Evolutionary conservation across 2,329 filamentous ascomycete species (phyloP).

Genomic region (Calonectria crousiana): DNA sequence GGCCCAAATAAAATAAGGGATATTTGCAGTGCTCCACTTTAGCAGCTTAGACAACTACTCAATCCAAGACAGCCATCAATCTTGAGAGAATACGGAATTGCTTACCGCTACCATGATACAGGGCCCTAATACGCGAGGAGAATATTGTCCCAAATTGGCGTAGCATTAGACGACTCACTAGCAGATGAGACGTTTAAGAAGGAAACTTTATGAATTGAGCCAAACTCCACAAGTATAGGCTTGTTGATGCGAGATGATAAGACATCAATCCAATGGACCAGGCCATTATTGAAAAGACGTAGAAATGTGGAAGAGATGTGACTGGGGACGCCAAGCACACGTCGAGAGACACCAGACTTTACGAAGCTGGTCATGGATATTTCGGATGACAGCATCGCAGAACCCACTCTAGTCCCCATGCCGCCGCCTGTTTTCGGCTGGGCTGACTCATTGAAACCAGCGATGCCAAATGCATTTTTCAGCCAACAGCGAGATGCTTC

Average conservation of each 20-base stretch:
- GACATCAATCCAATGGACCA: background rate
- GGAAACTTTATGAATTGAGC: background rate
- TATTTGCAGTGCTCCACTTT: conserved; percentile 29
- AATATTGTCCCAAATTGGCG: background rate
- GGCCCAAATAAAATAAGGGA: conserved; percentile 36
- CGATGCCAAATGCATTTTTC: background rate
- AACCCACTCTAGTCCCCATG: background rate
- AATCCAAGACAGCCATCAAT: background rate
- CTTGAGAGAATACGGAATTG: background rate
- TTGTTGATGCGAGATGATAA: background rate
- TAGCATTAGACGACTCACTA: background rate
- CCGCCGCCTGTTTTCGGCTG: background rate
- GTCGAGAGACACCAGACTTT: background rate
- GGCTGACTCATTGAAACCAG: background rate
- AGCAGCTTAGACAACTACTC: background rate
- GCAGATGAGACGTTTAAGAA: background rate
- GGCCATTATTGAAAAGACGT: background rate
- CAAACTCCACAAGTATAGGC: background rate
- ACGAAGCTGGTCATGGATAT: background rate
- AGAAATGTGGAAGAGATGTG: background rate
- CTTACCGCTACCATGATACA: background rate
- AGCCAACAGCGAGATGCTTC: background rate
- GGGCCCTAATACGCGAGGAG: background rate
- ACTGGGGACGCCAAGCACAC: background rate
- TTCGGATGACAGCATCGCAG: conserved; percentile 12